phyloP scores from a whole-genome alignment of 495 filamentous ascomycete species.

The Penicillium steckii region DNA sequence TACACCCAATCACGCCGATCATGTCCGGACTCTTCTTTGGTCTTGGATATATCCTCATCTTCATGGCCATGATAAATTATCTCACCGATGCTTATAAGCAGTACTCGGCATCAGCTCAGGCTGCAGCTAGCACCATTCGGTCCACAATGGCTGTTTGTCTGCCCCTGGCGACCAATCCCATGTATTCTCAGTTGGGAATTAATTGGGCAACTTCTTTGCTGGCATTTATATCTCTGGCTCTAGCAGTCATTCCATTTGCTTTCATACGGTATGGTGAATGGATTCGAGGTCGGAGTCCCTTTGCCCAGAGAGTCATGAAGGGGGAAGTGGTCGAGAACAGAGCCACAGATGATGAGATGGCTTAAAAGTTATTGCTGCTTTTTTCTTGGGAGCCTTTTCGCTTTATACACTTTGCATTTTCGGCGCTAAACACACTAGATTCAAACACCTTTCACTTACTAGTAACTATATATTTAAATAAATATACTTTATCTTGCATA shows the following conservation, averaged over 20 bases:
- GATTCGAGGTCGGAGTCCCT: constrained; percentile 25
- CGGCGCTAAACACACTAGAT: not conserved
- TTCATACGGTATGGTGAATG: constrained; percentile 35
- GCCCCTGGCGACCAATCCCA: constrained; percentile 54
- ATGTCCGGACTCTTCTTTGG: constrained; percentile 49
- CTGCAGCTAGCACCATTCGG: constrained; percentile 39
- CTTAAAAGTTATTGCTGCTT: not conserved
- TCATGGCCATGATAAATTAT: constrained; percentile 48
- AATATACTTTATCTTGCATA: no score
- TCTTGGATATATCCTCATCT: constrained; percentile 49
- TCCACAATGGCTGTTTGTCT: constrained; percentile 56
- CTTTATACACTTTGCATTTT: not conserved
- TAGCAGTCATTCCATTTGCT: constrained; percentile 44
- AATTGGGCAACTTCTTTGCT: constrained; percentile 54
- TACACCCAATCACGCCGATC: constrained; percentile 50
- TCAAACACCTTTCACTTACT: not conserved
- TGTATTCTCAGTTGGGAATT: constrained; percentile 58
- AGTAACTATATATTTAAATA: not conserved
- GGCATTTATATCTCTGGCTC: constrained; percentile 37
- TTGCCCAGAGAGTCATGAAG: constrained; percentile 6
- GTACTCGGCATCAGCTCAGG: constrained; percentile 27
- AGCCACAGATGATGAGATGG: not conserved
- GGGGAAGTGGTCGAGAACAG: not conserved
- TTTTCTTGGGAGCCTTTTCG: not conserved
- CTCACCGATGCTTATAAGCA: constrained; percentile 51